Conservation (phyloP, 805 yeast species). For the Myxozyma monticola region DNA sequence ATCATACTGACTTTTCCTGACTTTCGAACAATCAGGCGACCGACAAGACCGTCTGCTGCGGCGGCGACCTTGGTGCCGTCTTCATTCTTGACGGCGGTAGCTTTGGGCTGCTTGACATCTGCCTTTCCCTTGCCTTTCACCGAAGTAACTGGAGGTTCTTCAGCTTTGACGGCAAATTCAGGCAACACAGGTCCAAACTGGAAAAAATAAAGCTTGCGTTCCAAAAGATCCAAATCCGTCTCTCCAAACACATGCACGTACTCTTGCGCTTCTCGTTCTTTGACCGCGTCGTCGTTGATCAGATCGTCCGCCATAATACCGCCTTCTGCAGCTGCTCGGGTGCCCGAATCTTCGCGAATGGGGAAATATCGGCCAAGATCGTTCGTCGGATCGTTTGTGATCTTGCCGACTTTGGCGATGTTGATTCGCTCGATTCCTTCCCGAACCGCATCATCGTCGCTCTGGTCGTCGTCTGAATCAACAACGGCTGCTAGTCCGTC, state of each 20-base stretch:
- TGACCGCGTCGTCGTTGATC: slow-evolving; percentile 11
- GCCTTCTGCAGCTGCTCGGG: not conserved
- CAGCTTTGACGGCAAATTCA: slow-evolving; percentile 33
- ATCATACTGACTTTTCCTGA: slow-evolving; percentile 79
- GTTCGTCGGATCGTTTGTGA: slow-evolving; percentile 4
- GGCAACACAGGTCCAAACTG: slow-evolving; percentile 55
- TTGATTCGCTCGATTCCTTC: slow-evolving; percentile 28
- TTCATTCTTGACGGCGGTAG: slow-evolving; percentile 5
- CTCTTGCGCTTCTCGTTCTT: slow-evolving; percentile 13
- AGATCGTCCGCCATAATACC: slow-evolving; percentile 12
- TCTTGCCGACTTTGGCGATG: slow-evolving; percentile 13
- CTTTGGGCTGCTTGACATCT: not conserved
- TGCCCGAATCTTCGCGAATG: slow-evolving; percentile 13
- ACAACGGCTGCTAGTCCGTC: not conserved
- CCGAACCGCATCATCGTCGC: slow-evolving; percentile 20
- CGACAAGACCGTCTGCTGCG: slow-evolving; percentile 60
- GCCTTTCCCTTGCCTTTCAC: slow-evolving; percentile 7
- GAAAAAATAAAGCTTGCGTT: slow-evolving; percentile 41
- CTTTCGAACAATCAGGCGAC: slow-evolving; percentile 71
- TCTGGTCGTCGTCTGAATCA: slow-evolving; percentile 2
- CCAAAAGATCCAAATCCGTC: slow-evolving; percentile 18
- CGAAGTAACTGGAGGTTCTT: not conserved
- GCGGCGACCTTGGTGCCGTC: slow-evolving; percentile 1
- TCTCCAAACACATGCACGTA: slow-evolving; percentile 7
- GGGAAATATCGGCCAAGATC: slow-evolving; percentile 24